phyloP scores from a whole-genome alignment of 371 early-diverging fungal genomes.

The Saksenaea vasiformis region DNA sequence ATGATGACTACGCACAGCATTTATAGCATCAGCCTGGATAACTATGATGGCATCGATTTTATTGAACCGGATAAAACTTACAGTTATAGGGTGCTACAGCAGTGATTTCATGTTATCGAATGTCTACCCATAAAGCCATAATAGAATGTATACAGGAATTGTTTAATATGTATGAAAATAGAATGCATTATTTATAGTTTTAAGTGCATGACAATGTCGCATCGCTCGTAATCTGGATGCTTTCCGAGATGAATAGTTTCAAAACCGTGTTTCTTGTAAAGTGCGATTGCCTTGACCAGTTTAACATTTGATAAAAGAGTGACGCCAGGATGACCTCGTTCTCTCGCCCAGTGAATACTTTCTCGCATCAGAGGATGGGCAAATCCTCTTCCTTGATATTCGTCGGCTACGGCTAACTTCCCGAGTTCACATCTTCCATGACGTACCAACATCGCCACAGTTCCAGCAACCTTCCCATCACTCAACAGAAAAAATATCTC shows the following conservation, averaged over 20 bases:
- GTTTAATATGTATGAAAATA: not conserved
- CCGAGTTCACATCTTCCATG: constrained; percentile 20
- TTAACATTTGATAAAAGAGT: constrained; percentile 1
- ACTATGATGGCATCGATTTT: too few relatives aligned
- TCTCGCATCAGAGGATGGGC: constrained; percentile 23
- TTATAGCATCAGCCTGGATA: too few relatives aligned
- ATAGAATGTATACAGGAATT: too few relatives aligned
- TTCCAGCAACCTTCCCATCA: constrained; percentile 10
- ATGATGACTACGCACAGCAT: too few relatives aligned
- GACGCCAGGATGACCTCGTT: constrained; percentile 7
- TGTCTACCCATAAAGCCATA: too few relatives aligned
- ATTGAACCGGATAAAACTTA: too few relatives aligned
- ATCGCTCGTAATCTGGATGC: constrained; percentile 7
- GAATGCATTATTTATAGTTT: not conserved
- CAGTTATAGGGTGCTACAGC: too few relatives aligned
- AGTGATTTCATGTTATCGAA: too few relatives aligned
- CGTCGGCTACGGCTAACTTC: constrained; percentile 20
- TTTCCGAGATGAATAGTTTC: constrained; percentile 4
- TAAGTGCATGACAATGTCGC: constrained; percentile 4
- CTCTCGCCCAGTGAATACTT: constrained; percentile 18
- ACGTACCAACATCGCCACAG: constrained; percentile 22
- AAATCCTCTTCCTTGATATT: constrained; percentile 22
- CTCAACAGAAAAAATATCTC: constrained; percentile 19
- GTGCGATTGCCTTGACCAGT: not conserved
- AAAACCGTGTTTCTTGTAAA: constrained; percentile 11